These are phyloP conservation scores for Aspergillus sp. DNA, from an alignment of 2,329 filamentous ascomycete genomes.

Conservation along the genomic window DNA sequence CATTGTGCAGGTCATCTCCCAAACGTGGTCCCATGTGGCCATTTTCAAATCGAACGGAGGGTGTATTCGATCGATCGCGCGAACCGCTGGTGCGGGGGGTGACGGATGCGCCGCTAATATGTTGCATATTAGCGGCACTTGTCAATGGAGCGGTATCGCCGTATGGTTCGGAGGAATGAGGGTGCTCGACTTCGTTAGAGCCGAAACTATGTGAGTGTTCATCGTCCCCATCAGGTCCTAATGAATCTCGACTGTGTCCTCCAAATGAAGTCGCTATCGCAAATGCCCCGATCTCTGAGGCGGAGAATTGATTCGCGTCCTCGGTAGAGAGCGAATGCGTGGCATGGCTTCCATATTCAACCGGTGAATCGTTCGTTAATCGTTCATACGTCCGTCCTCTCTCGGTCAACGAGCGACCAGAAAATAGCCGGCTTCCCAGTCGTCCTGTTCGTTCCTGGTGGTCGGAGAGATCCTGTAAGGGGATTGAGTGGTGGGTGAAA, in stretches of 20 bases:
- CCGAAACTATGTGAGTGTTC: conserved; percentile 29
- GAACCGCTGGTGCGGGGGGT: conserved; percentile 35
- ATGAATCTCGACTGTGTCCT: conserved; percentile 25
- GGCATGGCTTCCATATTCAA: conserved; percentile 25
- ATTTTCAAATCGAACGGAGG: conserved; percentile 55
- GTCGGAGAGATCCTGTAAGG: conserved; percentile 63
- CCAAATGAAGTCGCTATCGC: conserved; percentile 41
- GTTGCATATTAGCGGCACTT: conserved; percentile 55
- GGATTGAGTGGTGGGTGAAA: conserved; percentile 59
- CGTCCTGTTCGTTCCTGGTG: conserved; percentile 33
- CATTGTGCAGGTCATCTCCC: conserved; percentile 59
- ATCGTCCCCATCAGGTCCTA: conserved; percentile 29
- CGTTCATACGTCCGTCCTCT: conserved; percentile 53
- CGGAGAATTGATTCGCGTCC: conserved; percentile 29
- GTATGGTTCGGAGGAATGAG: conserved; percentile 51
- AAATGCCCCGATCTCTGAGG: conserved; percentile 41
- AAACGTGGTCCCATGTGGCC: conserved; percentile 47
- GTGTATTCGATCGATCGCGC: conserved; percentile 51
- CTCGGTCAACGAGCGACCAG: conserved; percentile 40
- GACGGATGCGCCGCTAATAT: conserved; percentile 53
- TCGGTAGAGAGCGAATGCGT: conserved; percentile 22
- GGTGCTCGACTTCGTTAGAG: conserved; percentile 50
- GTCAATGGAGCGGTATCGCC: conserved; percentile 62
- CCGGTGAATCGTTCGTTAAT: conserved; percentile 53
- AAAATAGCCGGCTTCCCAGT: conserved; percentile 46